Percentiles rank a stretch among this genome's conserved stretches.
Conservation (phyloP, 768 basidiomycete species). For the Russula virescens region DNA sequence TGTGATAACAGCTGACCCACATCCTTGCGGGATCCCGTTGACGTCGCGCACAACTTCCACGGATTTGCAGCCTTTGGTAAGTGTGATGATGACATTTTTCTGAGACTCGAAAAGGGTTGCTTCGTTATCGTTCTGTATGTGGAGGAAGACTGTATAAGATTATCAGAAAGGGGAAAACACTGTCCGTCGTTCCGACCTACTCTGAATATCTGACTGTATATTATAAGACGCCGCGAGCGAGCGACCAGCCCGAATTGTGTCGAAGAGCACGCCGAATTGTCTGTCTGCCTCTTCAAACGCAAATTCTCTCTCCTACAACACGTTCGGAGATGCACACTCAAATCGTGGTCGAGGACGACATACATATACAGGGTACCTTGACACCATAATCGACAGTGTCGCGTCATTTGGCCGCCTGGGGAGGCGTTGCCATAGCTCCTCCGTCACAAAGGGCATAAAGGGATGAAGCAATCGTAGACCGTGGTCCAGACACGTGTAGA, state of each 20-base stretch:
- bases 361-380: constrained; percentile 76
- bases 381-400: constrained; percentile 85
- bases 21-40: constrained; percentile 77
- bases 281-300: constrained; percentile 68
- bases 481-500: constrained; percentile 90
- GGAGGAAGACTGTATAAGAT: constrained; percentile 60
- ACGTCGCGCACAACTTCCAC: constrained; percentile 61
- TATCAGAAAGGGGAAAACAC: not conserved
- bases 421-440: constrained; percentile 96
- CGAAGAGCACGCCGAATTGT: constrained; percentile 82
- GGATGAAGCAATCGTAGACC: constrained; percentile 91
- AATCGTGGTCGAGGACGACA: constrained; percentile 31
- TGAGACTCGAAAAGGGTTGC: constrained; percentile 67
- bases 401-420: constrained; percentile 78
- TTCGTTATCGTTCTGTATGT: constrained; percentile 57
- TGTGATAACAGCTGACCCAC: constrained; percentile 77
- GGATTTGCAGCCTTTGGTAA: constrained; percentile 85
- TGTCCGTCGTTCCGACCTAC: constrained; percentile 36
- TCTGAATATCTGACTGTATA: constrained; percentile 77
- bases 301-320: constrained; percentile 44
- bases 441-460: constrained; percentile 99
- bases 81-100: constrained; percentile 62
- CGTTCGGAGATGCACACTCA: not conserved
- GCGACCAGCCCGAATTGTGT: constrained; percentile 69
- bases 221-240: constrained; percentile 88